phyloP scores from a whole-genome alignment of 129 eudicot genomes.

The Flaveria robusta region DNA sequence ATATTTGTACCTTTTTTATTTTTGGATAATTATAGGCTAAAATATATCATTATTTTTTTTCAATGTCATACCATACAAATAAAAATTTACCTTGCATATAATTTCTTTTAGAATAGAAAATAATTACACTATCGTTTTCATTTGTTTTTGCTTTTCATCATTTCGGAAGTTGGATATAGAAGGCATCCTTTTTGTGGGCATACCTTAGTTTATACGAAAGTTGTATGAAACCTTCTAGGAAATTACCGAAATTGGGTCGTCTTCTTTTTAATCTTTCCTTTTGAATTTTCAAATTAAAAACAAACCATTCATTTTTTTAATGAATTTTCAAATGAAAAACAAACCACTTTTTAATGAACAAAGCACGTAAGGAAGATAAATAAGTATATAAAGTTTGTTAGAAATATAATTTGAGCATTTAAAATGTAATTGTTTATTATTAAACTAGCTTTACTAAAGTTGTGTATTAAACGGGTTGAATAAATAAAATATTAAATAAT shows the following conservation, averaged over 20 bases:
- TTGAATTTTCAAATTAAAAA: conserved; percentile 27
- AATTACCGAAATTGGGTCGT: conserved; percentile 17
- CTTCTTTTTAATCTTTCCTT: conserved; percentile 25
- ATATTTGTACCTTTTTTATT: too few relatives aligned
- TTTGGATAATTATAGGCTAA: too few relatives aligned
- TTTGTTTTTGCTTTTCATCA: background rate
- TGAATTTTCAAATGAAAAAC: conserved; percentile 13
- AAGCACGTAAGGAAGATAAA: background rate
- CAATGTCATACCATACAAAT: too few relatives aligned
- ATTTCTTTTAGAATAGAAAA: background rate
- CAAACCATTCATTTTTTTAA: background rate
- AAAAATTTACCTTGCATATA: too few relatives aligned
- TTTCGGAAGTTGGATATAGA: background rate
- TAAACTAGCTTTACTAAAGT: too few relatives aligned
- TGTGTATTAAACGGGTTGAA: too few relatives aligned
- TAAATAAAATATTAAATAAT: too few relatives aligned
- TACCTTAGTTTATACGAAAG: conserved; percentile 13
- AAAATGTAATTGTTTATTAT: too few relatives aligned
- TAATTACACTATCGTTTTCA: background rate
- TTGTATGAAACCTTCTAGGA: conserved; percentile 33
- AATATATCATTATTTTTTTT: too few relatives aligned
- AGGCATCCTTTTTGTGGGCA: background rate
- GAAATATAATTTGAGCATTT: too few relatives aligned
- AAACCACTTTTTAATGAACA: background rate
- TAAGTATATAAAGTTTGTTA: too few relatives aligned